phyloP scores from a whole-genome alignment of 106 monocot genomes.

The Dioscorea dumetorum region DNA sequence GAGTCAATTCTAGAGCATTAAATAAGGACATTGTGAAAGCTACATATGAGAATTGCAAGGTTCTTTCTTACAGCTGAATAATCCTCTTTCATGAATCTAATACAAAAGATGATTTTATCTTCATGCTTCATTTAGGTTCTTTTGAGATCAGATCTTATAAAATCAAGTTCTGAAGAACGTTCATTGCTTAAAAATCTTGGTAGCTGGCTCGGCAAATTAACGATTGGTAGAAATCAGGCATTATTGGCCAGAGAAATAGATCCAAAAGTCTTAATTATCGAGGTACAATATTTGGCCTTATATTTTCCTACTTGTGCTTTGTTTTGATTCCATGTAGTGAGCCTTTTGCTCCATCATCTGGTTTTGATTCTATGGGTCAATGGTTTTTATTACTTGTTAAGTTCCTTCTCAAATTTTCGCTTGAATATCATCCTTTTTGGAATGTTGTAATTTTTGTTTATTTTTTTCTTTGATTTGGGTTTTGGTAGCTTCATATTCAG shows the following conservation, averaged over 20 bases:
- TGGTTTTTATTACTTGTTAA: no score
- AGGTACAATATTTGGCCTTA: conserved; percentile 35
- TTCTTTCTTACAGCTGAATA: conserved; percentile 7
- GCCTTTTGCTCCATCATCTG: no score
- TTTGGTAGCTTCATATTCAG: no score
- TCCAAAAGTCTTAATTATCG: conserved; percentile 82
- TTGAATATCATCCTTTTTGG: no score
- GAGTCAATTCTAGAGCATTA: conserved; percentile 74
- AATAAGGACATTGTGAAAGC: conserved; percentile 93
- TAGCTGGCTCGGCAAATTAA: conserved; percentile 98
- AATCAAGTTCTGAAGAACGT: conserved; percentile 97
- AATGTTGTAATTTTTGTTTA: no score
- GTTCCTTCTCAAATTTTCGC: no score
- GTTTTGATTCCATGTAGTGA: no score
- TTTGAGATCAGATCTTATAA: conserved; percentile 86
- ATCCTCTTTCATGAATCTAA: background rate
- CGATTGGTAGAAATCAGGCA: conserved; percentile 89
- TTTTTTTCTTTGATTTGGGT: no score
- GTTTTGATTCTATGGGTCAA: no score
- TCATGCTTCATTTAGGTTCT: conserved; percentile 47
- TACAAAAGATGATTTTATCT: background rate
- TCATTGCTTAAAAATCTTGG: conserved; percentile 99
- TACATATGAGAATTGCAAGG: conserved; percentile 99
- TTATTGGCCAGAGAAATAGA: conserved; percentile 89
- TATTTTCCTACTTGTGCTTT: background rate